These are phyloP conservation scores for Cyberlindnera samutprakarnensis DNA, from an alignment of 805 yeast species.

Conservation along the genomic window DNA sequence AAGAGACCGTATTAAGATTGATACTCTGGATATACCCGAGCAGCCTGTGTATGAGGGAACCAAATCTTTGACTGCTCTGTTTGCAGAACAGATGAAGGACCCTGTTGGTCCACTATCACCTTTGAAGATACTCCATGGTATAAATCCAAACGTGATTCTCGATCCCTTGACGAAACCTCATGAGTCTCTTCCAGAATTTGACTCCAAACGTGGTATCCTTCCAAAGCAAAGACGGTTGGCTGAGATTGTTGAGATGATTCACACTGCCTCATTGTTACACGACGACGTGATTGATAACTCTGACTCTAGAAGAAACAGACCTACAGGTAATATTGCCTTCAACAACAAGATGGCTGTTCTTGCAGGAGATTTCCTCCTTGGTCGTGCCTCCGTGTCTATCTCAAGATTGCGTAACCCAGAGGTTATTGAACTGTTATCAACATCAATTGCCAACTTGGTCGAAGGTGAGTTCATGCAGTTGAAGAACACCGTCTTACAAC, in stretches of 20 bases:
- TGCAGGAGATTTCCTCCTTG: conserved; percentile 93
- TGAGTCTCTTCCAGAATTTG: conserved; percentile 54
- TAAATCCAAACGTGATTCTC: conserved; percentile 73
- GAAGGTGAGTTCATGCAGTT: conserved; percentile 99
- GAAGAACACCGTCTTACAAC: conserved; percentile 77
- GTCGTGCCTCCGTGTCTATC: conserved; percentile 93
- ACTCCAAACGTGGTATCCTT: conserved; percentile 62
- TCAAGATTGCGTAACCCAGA: conserved; percentile 94
- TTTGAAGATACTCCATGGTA: conserved; percentile 76
- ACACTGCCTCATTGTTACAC: conserved; percentile 90
- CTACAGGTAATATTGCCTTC: conserved; percentile 88
- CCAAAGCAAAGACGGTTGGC: conserved; percentile 95
- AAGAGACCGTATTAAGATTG: conserved; percentile 58
- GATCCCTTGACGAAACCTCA: conserved; percentile 83
- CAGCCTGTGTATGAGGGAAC: conserved; percentile 58
- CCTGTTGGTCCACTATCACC: conserved; percentile 66
- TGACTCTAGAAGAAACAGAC: conserved; percentile 83
- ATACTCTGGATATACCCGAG: conserved; percentile 54
- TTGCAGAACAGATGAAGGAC: conserved; percentile 25
- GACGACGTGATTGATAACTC: conserved; percentile 94
- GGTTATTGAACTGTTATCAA: conserved; percentile 90
- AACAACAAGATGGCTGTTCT: conserved; percentile 96
- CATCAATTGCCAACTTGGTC: conserved; percentile 92
- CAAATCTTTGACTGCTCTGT: conserved; percentile 44
- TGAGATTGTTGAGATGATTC: conserved; percentile 97